A percentile compares a stretch with the other conserved stretches of the same genome.
Conservation (phyloP, 1,139 yeast genomes). For the Saccharomyces hybrid region DNA sequence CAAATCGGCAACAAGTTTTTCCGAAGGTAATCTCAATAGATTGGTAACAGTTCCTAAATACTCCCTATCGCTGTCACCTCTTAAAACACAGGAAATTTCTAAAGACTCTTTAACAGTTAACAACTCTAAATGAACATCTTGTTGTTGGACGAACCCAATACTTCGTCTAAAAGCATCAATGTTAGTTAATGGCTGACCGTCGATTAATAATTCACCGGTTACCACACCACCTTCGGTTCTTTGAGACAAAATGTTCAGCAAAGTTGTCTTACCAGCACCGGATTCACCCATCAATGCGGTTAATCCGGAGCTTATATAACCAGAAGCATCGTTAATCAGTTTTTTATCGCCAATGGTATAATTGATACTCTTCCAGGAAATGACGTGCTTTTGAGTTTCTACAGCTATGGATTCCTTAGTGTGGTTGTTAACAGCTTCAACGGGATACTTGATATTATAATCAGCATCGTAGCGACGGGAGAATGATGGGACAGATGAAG, state of each 20-base stretch:
- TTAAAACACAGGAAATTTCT: constrained; percentile 42
- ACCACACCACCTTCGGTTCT: constrained; percentile 44
- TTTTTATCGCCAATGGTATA: constrained; percentile 38
- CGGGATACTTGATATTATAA: constrained; percentile 23
- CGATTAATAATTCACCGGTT: constrained; percentile 49
- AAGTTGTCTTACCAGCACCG: constrained; percentile 57
- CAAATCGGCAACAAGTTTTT: constrained; percentile 40
- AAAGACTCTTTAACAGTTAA: constrained; percentile 47
- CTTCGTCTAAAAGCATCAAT: constrained; percentile 41
- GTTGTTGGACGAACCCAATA: constrained; percentile 55
- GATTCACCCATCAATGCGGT: constrained; percentile 55
- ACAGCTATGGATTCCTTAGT: constrained; percentile 27
- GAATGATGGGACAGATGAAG: constrained; percentile 11
- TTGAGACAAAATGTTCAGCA: constrained; percentile 45
- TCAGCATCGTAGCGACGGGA: constrained; percentile 7
- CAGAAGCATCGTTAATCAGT: constrained; percentile 42
- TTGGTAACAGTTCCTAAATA: constrained; percentile 42
- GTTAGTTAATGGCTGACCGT: constrained; percentile 41
- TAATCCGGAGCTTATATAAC: constrained; percentile 46
- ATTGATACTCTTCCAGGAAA: constrained; percentile 41
- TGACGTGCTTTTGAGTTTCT: constrained; percentile 37
- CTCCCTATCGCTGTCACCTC: constrained; percentile 42
- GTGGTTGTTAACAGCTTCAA: constrained; percentile 30
- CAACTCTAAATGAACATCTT: constrained; percentile 45
- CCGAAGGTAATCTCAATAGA: constrained; percentile 33